Percentiles rank a stretch among this genome's conserved stretches.
These are phyloP conservation scores for Scheffersomyces amazonensis DNA, from an alignment of 805 yeast species.

Conservation along the genomic window DNA sequence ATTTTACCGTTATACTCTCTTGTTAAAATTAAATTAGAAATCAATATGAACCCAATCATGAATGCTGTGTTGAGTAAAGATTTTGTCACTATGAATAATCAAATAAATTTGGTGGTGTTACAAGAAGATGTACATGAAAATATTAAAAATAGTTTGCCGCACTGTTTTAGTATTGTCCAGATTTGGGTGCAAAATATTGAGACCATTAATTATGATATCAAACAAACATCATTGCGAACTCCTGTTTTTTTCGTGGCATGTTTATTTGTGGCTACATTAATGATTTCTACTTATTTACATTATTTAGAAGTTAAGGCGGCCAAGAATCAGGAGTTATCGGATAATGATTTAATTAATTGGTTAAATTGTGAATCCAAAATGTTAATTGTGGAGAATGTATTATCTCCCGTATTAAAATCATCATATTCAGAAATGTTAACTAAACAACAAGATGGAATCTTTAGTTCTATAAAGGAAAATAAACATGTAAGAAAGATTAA, in stretches of 20 bases:
- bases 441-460: slow-evolving; percentile 57
- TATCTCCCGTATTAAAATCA: slow-evolving; percentile 50
- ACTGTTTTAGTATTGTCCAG: slow-evolving; percentile 57
- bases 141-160: slow-evolving; percentile 58
- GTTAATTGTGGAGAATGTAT: slow-evolving; percentile 56
- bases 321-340: slow-evolving; percentile 11
- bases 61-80: slow-evolving; percentile 61
- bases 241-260: slow-evolving; percentile 76
- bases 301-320: slow-evolving; percentile 42
- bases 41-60: slow-evolving; percentile 60
- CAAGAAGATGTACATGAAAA: slow-evolving; percentile 39
- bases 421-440: slow-evolving; percentile 58
- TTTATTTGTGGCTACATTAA: slow-evolving; percentile 58
- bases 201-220: slow-evolving; percentile 55
- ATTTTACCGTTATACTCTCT: slow-evolving; percentile 64
- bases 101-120: slow-evolving; percentile 47
- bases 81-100: slow-evolving; percentile 63
- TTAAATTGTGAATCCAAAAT: slow-evolving; percentile 58
- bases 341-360: slow-evolving; percentile 37
- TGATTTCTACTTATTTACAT: slow-evolving; percentile 61
- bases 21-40: slow-evolving; percentile 64
- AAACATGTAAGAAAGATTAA: slow-evolving; percentile 49
- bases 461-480: slow-evolving; percentile 39
- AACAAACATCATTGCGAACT: slow-evolving; percentile 64
- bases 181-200: slow-evolving; percentile 75